Conservation (phyloP, 139 green algal species). For the Haematococcus sp. region DNA sequence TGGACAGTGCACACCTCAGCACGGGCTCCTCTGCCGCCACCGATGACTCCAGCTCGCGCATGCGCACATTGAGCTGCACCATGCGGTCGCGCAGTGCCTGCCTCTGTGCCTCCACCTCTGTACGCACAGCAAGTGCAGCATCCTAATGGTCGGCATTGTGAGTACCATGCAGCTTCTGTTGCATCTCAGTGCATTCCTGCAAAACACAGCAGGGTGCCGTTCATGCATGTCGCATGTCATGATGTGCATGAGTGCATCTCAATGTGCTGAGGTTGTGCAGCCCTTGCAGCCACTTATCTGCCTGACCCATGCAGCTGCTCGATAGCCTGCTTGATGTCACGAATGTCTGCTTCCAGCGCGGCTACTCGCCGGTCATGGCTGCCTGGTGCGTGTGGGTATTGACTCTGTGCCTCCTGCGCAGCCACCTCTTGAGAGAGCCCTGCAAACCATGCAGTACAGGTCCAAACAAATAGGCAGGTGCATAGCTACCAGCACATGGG, state of each 20-base stretch:
- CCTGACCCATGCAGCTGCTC: background rate
- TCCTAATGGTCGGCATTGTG: too few relatives aligned
- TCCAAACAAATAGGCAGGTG: too few relatives aligned
- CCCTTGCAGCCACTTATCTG: conserved; percentile 17
- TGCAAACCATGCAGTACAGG: background rate
- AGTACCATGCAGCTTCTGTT: too few relatives aligned
- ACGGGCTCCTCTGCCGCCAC: background rate
- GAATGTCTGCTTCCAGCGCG: conserved; percentile 5
- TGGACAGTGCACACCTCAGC: conserved; percentile 7
- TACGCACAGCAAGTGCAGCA: conserved; percentile 1
- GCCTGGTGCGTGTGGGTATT: conserved; percentile 26
- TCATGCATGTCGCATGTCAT: too few relatives aligned
- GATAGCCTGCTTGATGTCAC: background rate
- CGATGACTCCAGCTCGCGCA: background rate
- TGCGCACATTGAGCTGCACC: background rate
- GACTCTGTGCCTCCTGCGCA: conserved; percentile 3
- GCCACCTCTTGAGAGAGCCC: conserved; percentile 19
- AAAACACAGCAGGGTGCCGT: too few relatives aligned
- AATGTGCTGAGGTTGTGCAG: too few relatives aligned
- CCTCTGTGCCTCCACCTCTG: conserved; percentile 3
- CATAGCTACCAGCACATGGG: too few relatives aligned
- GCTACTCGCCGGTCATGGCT: conserved; percentile 12
- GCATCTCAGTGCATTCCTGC: too few relatives aligned
- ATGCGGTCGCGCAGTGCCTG: background rate
- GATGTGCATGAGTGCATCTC: too few relatives aligned